Conservation (phyloP, 108 stramenopile genomes). For the Conticribra guillardii region DNA sequence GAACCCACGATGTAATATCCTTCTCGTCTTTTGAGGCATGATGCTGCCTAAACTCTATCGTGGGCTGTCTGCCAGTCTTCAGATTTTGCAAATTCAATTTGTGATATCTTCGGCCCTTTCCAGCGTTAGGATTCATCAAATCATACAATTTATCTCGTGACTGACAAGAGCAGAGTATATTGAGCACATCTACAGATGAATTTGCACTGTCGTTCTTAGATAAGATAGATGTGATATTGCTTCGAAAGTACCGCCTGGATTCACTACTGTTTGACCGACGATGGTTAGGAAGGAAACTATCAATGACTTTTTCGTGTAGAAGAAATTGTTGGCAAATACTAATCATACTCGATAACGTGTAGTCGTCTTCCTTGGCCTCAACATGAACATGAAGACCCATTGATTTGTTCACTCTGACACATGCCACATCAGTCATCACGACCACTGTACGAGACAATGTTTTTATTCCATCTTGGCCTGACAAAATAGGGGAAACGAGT, state of each 20-base stretch:
- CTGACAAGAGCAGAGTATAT: constrained; percentile 36
- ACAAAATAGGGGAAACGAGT: constrained; percentile 63
- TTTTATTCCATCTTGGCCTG: constrained; percentile 40
- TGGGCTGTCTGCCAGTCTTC: constrained; percentile 51
- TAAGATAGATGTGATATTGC: constrained; percentile 41
- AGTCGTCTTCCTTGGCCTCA: constrained; percentile 39
- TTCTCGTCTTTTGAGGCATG: constrained; percentile 49
- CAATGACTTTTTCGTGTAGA: constrained; percentile 62
- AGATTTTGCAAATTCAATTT: constrained; percentile 73
- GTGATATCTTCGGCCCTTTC: constrained; percentile 48
- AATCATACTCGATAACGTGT: constrained; percentile 36
- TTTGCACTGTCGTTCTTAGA: constrained; percentile 1
- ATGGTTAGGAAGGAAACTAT: constrained; percentile 58
- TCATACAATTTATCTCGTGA: constrained; percentile 23
- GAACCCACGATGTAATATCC: constrained; percentile 62
- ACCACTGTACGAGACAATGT: constrained; percentile 25
- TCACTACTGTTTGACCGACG: constrained; percentile 47
- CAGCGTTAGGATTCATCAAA: constrained; percentile 50
- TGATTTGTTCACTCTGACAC: constrained; percentile 51
- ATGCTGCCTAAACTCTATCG: constrained; percentile 78
- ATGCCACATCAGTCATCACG: constrained; percentile 26
- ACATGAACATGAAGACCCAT: constrained; percentile 76
- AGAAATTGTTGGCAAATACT: constrained; percentile 67
- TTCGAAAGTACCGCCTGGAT: constrained; percentile 50
- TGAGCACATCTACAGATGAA: constrained; percentile 12